These are phyloP conservation scores for Actinomucor elegans DNA, from an alignment of 371 early-diverging fungal genomes.

Conservation along the genomic window DNA sequence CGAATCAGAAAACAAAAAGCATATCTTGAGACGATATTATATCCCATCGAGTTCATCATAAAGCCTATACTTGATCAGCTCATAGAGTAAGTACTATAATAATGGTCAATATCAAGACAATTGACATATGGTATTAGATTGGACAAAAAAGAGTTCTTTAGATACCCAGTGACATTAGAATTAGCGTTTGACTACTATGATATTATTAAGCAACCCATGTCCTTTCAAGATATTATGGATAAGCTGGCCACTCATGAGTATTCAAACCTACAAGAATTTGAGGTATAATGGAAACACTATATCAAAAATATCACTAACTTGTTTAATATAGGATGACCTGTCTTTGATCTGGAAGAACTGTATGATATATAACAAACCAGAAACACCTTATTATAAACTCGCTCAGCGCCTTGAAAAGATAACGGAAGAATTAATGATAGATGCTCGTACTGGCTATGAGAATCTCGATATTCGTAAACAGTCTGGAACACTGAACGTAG, in stretches of 20 bases:
- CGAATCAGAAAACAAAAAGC: conserved; percentile 59
- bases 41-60: conserved; percentile 71
- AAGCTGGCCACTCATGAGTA: conserved; percentile 48
- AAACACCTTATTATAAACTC: conserved; percentile 71
- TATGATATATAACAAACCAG: conserved; percentile 72
- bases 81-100: conserved; percentile 63
- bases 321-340: conserved; percentile 56
- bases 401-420: conserved; percentile 55
- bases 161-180: conserved; percentile 72
- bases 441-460: conserved; percentile 44
- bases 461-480: conserved; percentile 35
- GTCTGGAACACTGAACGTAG: conserved; percentile 48
- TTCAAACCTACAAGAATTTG: conserved; percentile 36
- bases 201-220: conserved; percentile 65
- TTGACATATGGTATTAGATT: too few species aligned
- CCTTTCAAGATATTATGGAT: conserved; percentile 50
- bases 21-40: conserved; percentile 67
- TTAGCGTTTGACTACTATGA: conserved; percentile 83
- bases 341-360: conserved; percentile 75
- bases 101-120: too few species aligned
- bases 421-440: conserved; percentile 30
- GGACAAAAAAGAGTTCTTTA: conserved; percentile 52
- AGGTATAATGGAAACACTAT: too few species aligned
- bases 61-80: conserved; percentile 65
- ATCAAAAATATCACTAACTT: too few species aligned